A percentile compares a stretch with the other conserved stretches of the same genome.
phyloP scores from a whole-genome alignment of 1,284 basidiomycete genomes.

The Apiotrichum gracile region DNA sequence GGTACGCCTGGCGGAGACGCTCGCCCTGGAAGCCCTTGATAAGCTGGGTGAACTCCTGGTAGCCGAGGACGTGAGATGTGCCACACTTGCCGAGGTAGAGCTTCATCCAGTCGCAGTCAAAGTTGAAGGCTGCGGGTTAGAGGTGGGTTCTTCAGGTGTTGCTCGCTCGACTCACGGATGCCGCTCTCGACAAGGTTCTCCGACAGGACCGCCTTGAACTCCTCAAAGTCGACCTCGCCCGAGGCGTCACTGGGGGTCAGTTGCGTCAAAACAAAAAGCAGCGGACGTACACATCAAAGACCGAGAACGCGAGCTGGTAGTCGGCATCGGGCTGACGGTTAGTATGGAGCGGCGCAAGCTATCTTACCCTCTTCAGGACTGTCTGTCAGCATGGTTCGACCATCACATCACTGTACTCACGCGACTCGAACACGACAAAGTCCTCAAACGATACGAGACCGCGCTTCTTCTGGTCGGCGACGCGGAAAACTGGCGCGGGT shows the following conservation, averaged over 20 bases:
- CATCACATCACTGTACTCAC: conserved; percentile 18
- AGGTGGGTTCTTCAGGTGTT: no score
- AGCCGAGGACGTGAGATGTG: conserved; percentile 82
- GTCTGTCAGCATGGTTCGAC: conserved; percentile 1
- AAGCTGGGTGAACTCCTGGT: conserved; percentile 83
- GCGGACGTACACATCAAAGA: conserved; percentile 78
- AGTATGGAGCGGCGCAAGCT: neutral
- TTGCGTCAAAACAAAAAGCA: neutral
- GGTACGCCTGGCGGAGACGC: conserved; percentile 87
- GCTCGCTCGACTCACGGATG: conserved; percentile 54
- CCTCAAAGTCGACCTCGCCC: conserved; percentile 82
- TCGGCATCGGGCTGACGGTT: conserved; percentile 73
- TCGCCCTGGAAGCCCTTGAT: conserved; percentile 97
- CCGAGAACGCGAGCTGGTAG: conserved; percentile 93
- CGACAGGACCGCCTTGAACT: conserved; percentile 84
- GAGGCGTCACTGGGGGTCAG: conserved; percentile 62
- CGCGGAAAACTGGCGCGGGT: conserved; percentile 61
- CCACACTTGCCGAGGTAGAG: conserved; percentile 86
- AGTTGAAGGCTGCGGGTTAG: conserved; percentile 63
- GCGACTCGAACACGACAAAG: conserved; percentile 85
- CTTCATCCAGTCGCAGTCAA: conserved; percentile 92
- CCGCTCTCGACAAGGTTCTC: conserved; percentile 59
- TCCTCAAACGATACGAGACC: conserved; percentile 88
- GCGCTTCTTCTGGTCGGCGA: conserved; percentile 72
- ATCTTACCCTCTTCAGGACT: conserved; percentile 41